Evolutionary conservation across 345 rosid genomes (phyloP).

Genomic region (Citrus medica): DNA sequence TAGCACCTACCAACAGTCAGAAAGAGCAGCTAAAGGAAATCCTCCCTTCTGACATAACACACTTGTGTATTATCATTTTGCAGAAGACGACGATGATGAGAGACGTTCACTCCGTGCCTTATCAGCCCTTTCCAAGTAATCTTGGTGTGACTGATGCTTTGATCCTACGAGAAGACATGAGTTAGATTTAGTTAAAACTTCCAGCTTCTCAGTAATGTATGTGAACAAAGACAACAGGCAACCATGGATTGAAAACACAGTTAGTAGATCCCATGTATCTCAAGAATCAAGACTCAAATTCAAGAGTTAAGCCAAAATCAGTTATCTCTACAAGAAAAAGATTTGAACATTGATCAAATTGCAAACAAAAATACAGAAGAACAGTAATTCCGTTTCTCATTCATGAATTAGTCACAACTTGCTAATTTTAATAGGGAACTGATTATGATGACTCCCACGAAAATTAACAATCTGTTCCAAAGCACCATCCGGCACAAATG

Average conservation of each 20-base stretch:
- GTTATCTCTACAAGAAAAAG: background rate
- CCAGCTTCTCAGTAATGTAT: background rate
- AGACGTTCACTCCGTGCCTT: constrained; percentile 78
- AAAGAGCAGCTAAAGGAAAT: constrained; percentile 13
- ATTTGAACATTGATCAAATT: background rate
- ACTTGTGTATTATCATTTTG: constrained; percentile 30
- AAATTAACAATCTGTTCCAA: background rate
- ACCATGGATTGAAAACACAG: background rate
- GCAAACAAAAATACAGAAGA: background rate
- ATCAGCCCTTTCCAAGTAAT: constrained; percentile 94
- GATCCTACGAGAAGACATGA: constrained; percentile 43
- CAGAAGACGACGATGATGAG: constrained; percentile 45
- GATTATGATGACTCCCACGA: background rate
- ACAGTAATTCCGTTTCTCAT: background rate
- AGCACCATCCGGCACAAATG: background rate
- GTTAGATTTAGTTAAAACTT: background rate
- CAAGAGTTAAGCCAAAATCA: background rate
- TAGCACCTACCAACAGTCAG: background rate
- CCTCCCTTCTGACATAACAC: constrained; percentile 7
- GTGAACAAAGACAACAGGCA: background rate
- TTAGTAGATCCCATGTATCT: background rate
- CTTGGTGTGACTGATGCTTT: constrained; percentile 92
- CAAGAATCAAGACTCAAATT: background rate
- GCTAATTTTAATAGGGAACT: background rate
- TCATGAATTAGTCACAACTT: background rate